These are phyloP conservation scores for Thalassiosira pacifica DNA, from an alignment of 352 stramenopile species.

Conservation along the genomic window DNA sequence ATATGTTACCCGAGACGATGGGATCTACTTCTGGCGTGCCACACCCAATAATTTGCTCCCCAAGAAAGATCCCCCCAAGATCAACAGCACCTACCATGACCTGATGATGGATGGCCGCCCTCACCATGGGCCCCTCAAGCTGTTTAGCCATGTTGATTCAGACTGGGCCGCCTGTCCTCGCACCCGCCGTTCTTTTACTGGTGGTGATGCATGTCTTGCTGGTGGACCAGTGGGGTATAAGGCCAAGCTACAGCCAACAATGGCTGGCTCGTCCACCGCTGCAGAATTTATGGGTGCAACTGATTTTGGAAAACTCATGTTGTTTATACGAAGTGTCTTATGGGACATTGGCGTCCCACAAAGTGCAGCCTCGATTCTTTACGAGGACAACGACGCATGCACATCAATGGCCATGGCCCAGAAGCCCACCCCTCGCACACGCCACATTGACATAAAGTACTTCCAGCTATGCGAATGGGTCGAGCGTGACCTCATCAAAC, in stretches of 20 bases:
- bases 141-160: background rate
- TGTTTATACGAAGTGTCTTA: no score
- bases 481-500: background rate
- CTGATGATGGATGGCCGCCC: background rate
- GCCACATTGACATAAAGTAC: background rate
- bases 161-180: background rate
- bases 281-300: no score
- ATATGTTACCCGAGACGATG: constrained; percentile 18
- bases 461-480: background rate
- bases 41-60: background rate
- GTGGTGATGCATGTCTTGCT: background rate
- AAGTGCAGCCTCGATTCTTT: background rate
- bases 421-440: background rate
- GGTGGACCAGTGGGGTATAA: background rate
- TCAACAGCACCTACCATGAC: constrained; percentile 1
- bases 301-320: no score
- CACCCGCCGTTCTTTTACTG: background rate
- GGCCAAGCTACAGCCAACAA: background rate
- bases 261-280: background rate
- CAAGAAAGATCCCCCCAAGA: background rate
- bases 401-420: background rate
- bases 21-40: constrained; percentile 23
- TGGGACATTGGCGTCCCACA: background rate
- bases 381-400: background rate
- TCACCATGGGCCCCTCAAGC: background rate